Evolutionary conservation across 139 green algal genomes (phyloP), one percentile per base, ranked within the genome.

Genomic region (Auxenochlorella pyrenoidosa): DNA sequence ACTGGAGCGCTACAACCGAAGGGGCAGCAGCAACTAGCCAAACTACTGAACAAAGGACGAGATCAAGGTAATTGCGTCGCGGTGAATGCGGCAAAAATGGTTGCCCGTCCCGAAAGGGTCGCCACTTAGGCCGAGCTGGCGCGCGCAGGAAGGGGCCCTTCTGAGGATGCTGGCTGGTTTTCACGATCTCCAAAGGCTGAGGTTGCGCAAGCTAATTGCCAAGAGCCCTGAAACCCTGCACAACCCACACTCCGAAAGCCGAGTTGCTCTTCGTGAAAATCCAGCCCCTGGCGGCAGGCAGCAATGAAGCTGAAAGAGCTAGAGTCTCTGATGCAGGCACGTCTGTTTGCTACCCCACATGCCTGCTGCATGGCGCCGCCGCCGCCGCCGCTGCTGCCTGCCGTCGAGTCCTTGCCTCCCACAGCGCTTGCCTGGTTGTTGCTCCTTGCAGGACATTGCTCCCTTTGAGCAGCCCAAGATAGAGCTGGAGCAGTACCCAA

Each of bases 401-500:
- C 41, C 24, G 0, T 63, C 3, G 32, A 3, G 72, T 21, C 38
- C 12, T 38, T 1, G 19, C 4, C 40, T n/a, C n/a, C n/a, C n/a
- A n/a, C n/a, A n/a, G n/a, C n/a, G 47, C 47, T 54, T 6, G 47
- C 6, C 47, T 19, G 41, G 40, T 40, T 21, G 1, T 38, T 22
- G 4, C 13, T 71, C 28, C 6, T 34, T 71, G 34, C 70, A 97
- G 94, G 95, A 97, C 73, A 90, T 98, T 3, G 85, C 90, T 5
- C 90, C 93, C 1, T 99, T 99, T 87, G 68, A 80, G 8, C 32
- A 88, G 0, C 95, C 96, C 59, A 98, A 98, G 76, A 72, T 97
- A 5, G 94, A 97, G 41, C 86, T 99, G 66, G 97, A 99, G 92
- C 97, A 99, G 93, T 99, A 99, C 88, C 93, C 97, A 26, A 99